A percentile compares a stretch with the other conserved stretches of the same genome.
Evolutionary conservation across 2,329 filamentous ascomycete genomes (phyloP).

Genomic region (Alternaria solani): DNA sequence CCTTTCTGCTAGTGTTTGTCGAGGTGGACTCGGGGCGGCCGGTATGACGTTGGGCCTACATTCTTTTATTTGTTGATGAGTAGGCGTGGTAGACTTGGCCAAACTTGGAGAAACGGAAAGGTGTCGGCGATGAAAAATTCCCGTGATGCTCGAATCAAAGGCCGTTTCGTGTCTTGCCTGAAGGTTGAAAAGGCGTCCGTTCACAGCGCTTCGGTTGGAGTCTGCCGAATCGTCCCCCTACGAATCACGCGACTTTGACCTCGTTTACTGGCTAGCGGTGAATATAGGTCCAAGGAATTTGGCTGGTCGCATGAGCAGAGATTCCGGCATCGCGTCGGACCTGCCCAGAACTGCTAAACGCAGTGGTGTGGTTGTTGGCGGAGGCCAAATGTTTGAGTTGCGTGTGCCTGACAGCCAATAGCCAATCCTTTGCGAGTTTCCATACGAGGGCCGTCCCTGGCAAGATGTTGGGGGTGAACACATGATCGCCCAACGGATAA

Average conservation of each 20-base stretch:
- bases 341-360: conserved; percentile 7
- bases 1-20: neutral
- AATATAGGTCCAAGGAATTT: neutral
- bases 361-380: conserved; percentile 3
- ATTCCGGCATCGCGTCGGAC: conserved; percentile 9
- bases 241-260: conserved; percentile 7
- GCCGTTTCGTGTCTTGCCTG: neutral
- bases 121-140: conserved; percentile 1
- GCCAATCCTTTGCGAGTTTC: neutral
- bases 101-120: neutral
- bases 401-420: neutral
- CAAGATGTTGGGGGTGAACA: neutral
- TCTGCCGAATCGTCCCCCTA: conserved; percentile 11
- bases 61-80: conserved; percentile 8
- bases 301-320: conserved; percentile 13
- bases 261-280: conserved; percentile 8
- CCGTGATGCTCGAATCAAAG: conserved; percentile 4
- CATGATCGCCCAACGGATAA: conserved; percentile 8
- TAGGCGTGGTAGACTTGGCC: conserved; percentile 4
- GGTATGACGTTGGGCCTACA: conserved; percentile 8
- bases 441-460: neutral
- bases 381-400: neutral
- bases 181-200: neutral
- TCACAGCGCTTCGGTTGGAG: conserved; percentile 1
- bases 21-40: neutral